Conservation (phyloP, 768 basidiomycete species). For the Xerocomellus chrysenteron region DNA sequence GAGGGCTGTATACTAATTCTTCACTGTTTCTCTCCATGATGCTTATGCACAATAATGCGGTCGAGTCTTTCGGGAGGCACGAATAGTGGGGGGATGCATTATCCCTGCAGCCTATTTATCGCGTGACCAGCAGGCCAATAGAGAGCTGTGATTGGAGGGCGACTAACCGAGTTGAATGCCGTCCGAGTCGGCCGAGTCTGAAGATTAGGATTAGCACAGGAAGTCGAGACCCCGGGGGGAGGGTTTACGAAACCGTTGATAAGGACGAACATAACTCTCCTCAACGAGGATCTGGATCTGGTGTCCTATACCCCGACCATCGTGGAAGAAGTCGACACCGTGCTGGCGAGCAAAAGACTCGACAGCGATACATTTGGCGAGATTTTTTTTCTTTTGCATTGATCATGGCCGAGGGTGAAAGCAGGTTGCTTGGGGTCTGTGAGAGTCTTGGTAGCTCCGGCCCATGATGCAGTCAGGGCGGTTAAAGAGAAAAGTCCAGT, state of each 20-base stretch:
- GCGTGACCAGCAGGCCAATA: too few species aligned
- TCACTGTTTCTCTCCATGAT: constrained; percentile 12
- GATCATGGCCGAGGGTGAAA: constrained; percentile 78
- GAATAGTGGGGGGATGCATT: too few species aligned
- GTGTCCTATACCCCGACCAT: constrained; percentile 96
- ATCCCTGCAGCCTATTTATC: too few species aligned
- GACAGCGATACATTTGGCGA: constrained; percentile 56
- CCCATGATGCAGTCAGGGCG: constrained; percentile 23
- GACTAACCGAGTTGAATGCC: too few species aligned
- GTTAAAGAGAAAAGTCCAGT: too few species aligned
- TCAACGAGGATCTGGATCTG: constrained; percentile 82
- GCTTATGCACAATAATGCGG: not conserved
- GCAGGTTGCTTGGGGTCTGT: constrained; percentile 71
- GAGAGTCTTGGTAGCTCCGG: constrained; percentile 67
- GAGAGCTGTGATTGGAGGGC: too few species aligned
- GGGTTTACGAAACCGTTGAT: constrained; percentile 25
- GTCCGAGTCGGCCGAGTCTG: too few species aligned
- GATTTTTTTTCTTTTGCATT: constrained; percentile 50
- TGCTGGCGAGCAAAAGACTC: constrained; percentile 87
- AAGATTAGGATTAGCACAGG: too few species aligned
- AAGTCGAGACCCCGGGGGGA: too few species aligned
- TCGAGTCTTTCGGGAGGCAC: not conserved
- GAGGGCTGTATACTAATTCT: constrained; percentile 16
- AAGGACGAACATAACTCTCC: constrained; percentile 97
- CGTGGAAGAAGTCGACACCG: constrained; percentile 92